Base-by-base conservation (phyloP, 331 rosid genomes). In the Malus hybrid region DNA sequence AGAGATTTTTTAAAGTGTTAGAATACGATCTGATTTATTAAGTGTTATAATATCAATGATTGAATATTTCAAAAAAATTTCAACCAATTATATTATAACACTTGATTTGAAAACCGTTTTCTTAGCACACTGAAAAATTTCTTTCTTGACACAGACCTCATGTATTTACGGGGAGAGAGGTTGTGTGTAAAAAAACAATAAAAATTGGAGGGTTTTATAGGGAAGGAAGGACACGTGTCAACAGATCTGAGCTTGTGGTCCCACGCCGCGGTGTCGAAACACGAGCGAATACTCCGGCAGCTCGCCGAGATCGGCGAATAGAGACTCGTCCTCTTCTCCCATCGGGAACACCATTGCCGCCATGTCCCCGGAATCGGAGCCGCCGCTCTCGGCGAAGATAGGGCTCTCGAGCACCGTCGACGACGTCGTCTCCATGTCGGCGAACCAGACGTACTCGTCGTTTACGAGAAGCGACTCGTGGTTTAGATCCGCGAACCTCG, bases 281-380 rank as follows among this genome's bases (percentile, higher is more conserved):
- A 94, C 97, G 2, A 86, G 29, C 0, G 96, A 88, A 76, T 93
- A 92, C 81, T 92, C 99, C 65, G 99, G 99, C 77, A 94, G 67
- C 86, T 94, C 99, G 1, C 90, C 99, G 13, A 94, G 92, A 59
- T 94, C 99, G 7, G 97, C 99, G 48, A 87, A 94, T 1, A 94
- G 86, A 16, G 86, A 85, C 63, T 90, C 99, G 59, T 90, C 97
- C 84, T 94, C 97, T 64, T 87, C 96, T 44, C 87, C 61, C 97
- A 94, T 90, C 2, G 97, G 95, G 69, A 94, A 46, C 31, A 87
- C 62, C 81, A 85, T 70, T 5, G 83, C 82, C 3, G 81, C 89
- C 82, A 76, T 75, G 74, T 82, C 89, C 22, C 72, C 70, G 3
- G 69, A 80, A 16, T 61, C 85, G 19, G 32, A 22, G 31, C 32